These are phyloP conservation scores for Hebeloma cylindrosporum DNA, from an alignment of 768 basidiomycete genomes.

Conservation along the genomic window DNA sequence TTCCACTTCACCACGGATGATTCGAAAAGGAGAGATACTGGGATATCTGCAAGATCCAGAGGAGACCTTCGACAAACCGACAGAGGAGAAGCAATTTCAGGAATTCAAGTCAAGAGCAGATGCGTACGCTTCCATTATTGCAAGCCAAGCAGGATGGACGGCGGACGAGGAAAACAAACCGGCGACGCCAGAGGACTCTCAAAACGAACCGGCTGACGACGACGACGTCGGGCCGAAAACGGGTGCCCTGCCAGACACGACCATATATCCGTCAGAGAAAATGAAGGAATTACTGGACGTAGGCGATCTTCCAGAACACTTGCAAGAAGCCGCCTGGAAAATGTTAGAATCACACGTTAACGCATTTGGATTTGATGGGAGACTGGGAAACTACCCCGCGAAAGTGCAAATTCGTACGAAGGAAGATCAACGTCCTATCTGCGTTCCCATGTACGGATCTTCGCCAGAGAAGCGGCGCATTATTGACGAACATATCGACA, in stretches of 20 bases:
- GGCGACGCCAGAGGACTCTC: too few relatives aligned
- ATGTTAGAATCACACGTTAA: neutral
- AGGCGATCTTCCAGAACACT: neutral
- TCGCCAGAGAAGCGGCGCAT: too few relatives aligned
- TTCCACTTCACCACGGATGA: neutral
- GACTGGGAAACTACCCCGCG: too few relatives aligned
- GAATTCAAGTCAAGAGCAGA: neutral
- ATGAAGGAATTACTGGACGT: neutral
- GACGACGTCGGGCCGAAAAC: slow-evolving; percentile 1
- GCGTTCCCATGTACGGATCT: too few relatives aligned
- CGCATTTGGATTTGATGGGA: slow-evolving; percentile 1
- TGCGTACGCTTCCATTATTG: neutral
- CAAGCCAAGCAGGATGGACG: neutral
- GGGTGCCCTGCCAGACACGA: neutral
- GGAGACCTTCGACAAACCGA: neutral
- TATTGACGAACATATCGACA: too few relatives aligned
- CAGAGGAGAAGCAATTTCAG: neutral
- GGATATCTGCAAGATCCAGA: neutral
- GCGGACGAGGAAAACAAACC: neutral
- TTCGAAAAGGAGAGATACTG: neutral
- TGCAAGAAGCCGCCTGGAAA: neutral
- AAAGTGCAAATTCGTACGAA: too few relatives aligned
- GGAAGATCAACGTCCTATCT: too few relatives aligned
- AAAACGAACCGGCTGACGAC: too few relatives aligned
- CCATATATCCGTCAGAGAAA: neutral